These are phyloP conservation scores for Eucalyptus brandiana DNA, from an alignment of 345 rosid species.

Conservation along the genomic window DNA sequence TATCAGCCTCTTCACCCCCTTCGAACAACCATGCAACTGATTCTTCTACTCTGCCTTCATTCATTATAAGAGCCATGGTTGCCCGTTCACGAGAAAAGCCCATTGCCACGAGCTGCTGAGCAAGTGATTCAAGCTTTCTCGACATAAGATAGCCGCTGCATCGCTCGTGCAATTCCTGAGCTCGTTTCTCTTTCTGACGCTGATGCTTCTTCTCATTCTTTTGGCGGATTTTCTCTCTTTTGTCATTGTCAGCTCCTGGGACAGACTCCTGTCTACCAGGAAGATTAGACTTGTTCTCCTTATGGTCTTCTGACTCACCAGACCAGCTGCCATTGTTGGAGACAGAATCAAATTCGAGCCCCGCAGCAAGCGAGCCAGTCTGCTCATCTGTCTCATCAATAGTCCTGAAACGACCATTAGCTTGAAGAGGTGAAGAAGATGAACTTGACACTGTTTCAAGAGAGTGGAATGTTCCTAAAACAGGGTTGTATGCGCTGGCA, in stretches of 20 bases:
- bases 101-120: conserved; percentile 81
- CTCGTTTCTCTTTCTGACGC: conserved; percentile 86
- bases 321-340: conserved; percentile 92
- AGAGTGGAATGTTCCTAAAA: conserved; percentile 61
- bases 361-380: conserved; percentile 25
- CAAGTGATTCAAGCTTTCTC: conserved; percentile 70
- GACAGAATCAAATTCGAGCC: conserved; percentile 62
- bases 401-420: conserved; percentile 54
- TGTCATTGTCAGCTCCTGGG: conserved; percentile 72
- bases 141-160: conserved; percentile 82
- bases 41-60: conserved; percentile 82
- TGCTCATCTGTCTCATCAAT: conserved; percentile 72
- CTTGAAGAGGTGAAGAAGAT: conserved; percentile 37
- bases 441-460: conserved; percentile 36
- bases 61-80: conserved; percentile 73
- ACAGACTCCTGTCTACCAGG: conserved; percentile 39
- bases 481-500: conserved; percentile 70
- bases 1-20: conserved; percentile 53
- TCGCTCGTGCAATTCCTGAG: conserved; percentile 75
- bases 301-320: conserved; percentile 92
- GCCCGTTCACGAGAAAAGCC: conserved; percentile 81
- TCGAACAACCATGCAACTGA: conserved; percentile 83
- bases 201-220: conserved; percentile 92
- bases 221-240: conserved; percentile 78
- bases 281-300: conserved; percentile 40